Evolutionary conservation across 345 rosid species (phyloP).

Genomic region (Aegle marmelos): DNA sequence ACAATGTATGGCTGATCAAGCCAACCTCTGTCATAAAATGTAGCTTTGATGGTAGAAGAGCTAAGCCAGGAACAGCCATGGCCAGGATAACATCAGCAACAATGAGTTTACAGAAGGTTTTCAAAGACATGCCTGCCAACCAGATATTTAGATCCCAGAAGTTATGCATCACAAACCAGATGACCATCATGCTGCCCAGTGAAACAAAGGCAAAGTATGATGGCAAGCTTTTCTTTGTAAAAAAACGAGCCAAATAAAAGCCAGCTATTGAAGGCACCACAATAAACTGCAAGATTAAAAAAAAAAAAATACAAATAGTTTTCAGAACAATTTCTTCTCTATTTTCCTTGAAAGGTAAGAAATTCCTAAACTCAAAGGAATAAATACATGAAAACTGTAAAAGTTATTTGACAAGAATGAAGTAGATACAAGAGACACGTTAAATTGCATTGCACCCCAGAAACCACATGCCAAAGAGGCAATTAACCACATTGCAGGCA

Average conservation of each 20-base stretch:
- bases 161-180: conserved; percentile 90
- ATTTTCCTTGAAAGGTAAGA: neutral
- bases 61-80: conserved; percentile 90
- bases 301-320: conserved; percentile 10
- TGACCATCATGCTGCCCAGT: conserved; percentile 91
- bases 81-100: conserved; percentile 80
- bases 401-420: neutral
- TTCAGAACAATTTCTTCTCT: neutral
- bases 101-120: conserved; percentile 84
- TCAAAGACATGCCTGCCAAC: conserved; percentile 98
- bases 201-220: conserved; percentile 90
- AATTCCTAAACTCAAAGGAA: neutral
- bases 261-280: conserved; percentile 90
- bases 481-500: neutral
- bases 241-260: conserved; percentile 87
- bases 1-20: conserved; percentile 69
- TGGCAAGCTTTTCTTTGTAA: conserved; percentile 80
- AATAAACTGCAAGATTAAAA: conserved; percentile 72
- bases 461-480: neutral
- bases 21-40: conserved; percentile 79
- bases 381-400: neutral
- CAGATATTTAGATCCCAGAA: conserved; percentile 98
- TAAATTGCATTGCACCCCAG: neutral
- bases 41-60: conserved; percentile 77
- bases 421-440: neutral